Evolutionary conservation across 139 green algal species (phyloP).

Genomic region (Medakamo hakoo): DNA sequence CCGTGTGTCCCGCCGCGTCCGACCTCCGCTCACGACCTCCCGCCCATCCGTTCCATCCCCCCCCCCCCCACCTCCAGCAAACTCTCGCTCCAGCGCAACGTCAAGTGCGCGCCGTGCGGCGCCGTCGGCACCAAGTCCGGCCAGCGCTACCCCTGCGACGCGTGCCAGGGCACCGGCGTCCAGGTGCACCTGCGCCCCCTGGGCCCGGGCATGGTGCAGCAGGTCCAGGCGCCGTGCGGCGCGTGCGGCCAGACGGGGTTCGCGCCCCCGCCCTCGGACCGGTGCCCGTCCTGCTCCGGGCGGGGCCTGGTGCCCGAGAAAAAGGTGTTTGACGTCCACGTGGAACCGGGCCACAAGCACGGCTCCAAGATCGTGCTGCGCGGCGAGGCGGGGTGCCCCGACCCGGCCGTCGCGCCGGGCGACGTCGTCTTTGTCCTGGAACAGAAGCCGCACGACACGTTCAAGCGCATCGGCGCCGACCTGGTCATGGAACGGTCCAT

Average conservation of each 20-base stretch:
- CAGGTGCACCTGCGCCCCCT: constrained; percentile 79
- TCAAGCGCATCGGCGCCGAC: constrained; percentile 82
- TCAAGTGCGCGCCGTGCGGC: constrained; percentile 76
- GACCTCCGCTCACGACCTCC: too few species aligned
- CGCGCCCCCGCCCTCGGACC: constrained; percentile 41
- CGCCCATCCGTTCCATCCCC: too few species aligned
- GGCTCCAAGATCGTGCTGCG: constrained; percentile 73
- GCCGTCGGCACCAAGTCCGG: constrained; percentile 81
- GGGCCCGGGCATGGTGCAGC: constrained; percentile 97
- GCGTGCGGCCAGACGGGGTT: constrained; percentile 66
- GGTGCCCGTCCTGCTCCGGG: constrained; percentile 59
- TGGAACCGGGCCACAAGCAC: constrained; percentile 85
- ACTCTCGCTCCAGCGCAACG: constrained; percentile 75
- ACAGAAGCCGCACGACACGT: constrained; percentile 76
- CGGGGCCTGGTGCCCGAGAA: constrained; percentile 66
- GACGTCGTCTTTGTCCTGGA: constrained; percentile 93
- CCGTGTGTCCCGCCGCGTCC: too few species aligned
- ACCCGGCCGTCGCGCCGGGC: constrained; percentile 71
- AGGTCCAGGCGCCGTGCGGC: constrained; percentile 85
- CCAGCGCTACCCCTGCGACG: constrained; percentile 53
- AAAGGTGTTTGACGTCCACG: constrained; percentile 93
- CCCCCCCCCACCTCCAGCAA: too few species aligned
- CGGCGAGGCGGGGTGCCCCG: constrained; percentile 76
- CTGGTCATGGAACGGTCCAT: constrained; percentile 68
- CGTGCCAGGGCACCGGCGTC: constrained; percentile 76